phyloP scores from a whole-genome alignment of 352 stramenopile genomes.

The Plasmopara viticola region DNA sequence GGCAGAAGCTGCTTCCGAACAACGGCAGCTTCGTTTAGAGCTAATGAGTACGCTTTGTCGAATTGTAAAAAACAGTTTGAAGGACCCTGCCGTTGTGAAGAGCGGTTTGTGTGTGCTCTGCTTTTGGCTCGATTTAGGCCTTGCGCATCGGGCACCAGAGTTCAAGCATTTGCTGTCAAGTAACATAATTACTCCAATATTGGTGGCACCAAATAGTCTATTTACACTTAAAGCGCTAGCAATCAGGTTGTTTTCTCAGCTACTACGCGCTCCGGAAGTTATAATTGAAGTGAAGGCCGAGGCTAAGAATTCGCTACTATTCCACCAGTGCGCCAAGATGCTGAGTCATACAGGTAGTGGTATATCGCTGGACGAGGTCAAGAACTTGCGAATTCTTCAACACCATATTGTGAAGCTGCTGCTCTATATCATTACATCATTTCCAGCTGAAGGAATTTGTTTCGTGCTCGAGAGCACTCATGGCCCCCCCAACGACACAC shows the following conservation, averaged over 20 bases:
- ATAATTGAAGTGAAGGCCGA: conserved; percentile 36
- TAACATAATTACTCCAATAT: conserved; percentile 46
- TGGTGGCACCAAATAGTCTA: conserved; percentile 36
- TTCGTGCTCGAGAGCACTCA: conserved; percentile 72
- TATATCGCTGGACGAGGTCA: conserved; percentile 10
- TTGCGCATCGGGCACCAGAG: conserved; percentile 25
- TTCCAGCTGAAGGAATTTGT: conserved; percentile 51
- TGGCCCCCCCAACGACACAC: conserved; percentile 35
- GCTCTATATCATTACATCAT: conserved; percentile 43
- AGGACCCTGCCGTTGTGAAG: conserved; percentile 35
- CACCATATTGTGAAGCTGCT: conserved; percentile 55
- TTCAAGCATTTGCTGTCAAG: conserved; percentile 41
- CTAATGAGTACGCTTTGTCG: conserved; percentile 43
- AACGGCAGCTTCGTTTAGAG: conserved; percentile 29
- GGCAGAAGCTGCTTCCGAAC: conserved; percentile 26
- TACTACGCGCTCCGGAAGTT: conserved; percentile 36
- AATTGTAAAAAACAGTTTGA: conserved; percentile 46
- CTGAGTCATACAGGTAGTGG: conserved; percentile 17
- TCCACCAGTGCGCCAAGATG: conserved; percentile 69
- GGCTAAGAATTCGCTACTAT: conserved; percentile 51
- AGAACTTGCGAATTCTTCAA: conserved; percentile 35
- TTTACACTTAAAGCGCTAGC: conserved; percentile 30
- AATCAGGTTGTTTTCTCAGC: conserved; percentile 31
- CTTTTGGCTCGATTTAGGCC: conserved; percentile 39
- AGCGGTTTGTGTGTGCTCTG: conserved; percentile 34